Conservation (phyloP, 148 eudicot species). For the Tetragonia tetragonoides region DNA sequence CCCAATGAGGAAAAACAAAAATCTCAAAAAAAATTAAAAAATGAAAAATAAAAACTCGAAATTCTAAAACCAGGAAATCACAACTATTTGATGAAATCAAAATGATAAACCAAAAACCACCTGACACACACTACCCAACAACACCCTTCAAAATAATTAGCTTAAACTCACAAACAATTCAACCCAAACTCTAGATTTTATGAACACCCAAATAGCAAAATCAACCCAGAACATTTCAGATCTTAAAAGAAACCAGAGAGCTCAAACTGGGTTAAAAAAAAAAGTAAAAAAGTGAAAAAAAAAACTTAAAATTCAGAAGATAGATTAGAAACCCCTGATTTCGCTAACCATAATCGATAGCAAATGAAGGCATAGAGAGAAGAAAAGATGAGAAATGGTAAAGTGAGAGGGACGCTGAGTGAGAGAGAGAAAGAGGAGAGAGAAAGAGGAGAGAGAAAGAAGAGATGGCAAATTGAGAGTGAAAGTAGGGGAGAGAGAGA, state of each 20-base stretch:
- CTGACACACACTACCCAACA: neutral
- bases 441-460: neutral
- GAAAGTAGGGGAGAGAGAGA: neutral
- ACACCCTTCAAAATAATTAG: neutral
- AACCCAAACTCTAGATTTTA: slow-evolving; percentile 3
- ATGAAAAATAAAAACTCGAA: neutral
- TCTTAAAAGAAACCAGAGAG: neutral
- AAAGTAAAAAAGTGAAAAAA: neutral
- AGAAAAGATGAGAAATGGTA: slow-evolving; percentile 21
- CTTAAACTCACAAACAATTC: neutral
- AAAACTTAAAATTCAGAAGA: neutral
- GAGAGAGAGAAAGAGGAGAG: neutral
- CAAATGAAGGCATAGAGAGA: slow-evolving; percentile 21
- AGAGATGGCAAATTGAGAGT: neutral
- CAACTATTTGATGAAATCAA: slow-evolving; percentile 18
- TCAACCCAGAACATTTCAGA: neutral
- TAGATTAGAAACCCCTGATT: neutral
- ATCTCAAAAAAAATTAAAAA: neutral
- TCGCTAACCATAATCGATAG: slow-evolving; percentile 32
- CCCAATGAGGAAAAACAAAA: neutral
- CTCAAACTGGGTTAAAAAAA: slow-evolving; percentile 2
- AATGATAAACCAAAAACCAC: neutral
- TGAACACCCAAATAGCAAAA: slow-evolving; percentile 8
- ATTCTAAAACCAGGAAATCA: neutral
- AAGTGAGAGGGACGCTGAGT: slow-evolving; percentile 30